Evolutionary conservation across 2,329 filamentous ascomycete species (phyloP).

Genomic region (Calonectria multiphialidica): DNA sequence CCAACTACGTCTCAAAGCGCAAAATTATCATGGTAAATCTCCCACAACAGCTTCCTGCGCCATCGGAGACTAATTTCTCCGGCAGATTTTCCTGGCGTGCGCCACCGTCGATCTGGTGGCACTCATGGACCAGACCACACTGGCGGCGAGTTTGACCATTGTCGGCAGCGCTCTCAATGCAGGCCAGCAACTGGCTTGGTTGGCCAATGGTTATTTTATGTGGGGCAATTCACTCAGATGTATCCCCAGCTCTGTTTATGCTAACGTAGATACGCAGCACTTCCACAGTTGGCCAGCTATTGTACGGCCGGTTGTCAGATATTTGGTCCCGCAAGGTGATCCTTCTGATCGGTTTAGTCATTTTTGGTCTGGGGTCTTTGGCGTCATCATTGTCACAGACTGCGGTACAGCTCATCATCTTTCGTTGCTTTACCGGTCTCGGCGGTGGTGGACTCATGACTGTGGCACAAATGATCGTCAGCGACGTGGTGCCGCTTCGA

Average conservation of each 20-base stretch:
- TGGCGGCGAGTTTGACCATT: constrained; percentile 67
- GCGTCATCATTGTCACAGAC: constrained; percentile 48
- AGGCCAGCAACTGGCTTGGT: constrained; percentile 65
- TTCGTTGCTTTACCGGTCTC: constrained; percentile 61
- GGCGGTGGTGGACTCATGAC: constrained; percentile 80
- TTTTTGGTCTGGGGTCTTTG: constrained; percentile 58
- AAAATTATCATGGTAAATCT: constrained; percentile 63
- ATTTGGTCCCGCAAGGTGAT: constrained; percentile 60
- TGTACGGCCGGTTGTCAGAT: constrained; percentile 60
- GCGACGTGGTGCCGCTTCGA: constrained; percentile 76
- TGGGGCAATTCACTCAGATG: constrained; percentile 34
- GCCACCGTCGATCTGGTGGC: constrained; percentile 67
- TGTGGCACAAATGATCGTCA: constrained; percentile 76
- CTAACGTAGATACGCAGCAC: neutral
- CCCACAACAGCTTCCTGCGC: neutral
- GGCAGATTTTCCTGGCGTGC: constrained; percentile 66
- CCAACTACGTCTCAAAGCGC: constrained; percentile 64
- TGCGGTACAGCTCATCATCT: constrained; percentile 52
- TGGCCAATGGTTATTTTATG: constrained; percentile 69
- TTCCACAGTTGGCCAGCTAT: constrained; percentile 47
- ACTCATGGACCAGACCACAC: constrained; percentile 69
- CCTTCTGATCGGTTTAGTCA: constrained; percentile 51
- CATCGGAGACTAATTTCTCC: constrained; percentile 17
- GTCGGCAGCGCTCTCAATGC: constrained; percentile 64
- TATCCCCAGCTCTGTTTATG: neutral